Conservation (phyloP, 78 protist species). For the Dictyostelium discoideum region DNA sequence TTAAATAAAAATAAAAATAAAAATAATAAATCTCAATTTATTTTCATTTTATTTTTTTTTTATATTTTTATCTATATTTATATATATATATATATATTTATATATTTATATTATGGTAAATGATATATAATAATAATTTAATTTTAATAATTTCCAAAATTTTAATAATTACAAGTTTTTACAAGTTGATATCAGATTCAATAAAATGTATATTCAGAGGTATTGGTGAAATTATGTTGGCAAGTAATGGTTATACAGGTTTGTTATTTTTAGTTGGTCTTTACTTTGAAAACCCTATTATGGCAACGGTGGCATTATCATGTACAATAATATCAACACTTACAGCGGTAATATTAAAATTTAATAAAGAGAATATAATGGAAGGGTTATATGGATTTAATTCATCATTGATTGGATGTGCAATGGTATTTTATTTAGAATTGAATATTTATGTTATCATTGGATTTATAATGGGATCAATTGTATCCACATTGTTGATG, state of each 20-base stretch:
- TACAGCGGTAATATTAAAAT: neutral
- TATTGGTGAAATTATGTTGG: conserved; percentile 54
- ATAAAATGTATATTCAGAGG: conserved; percentile 21
- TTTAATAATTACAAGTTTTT: neutral
- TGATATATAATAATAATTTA: neutral
- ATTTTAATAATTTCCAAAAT: neutral
- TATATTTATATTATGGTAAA: neutral
- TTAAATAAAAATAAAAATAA: too few relatives aligned
- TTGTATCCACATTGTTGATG: conserved; percentile 19
- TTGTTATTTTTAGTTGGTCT: conserved; percentile 11
- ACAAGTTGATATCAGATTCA: neutral
- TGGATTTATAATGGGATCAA: conserved; percentile 12
- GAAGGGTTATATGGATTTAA: conserved; percentile 61
- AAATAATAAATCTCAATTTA: too few relatives aligned
- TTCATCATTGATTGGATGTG: conserved; percentile 61
- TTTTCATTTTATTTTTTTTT: too few relatives aligned
- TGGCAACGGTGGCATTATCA: conserved; percentile 15
- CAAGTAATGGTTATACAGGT: conserved; percentile 29
- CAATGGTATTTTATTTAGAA: conserved; percentile 39
- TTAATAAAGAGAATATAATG: neutral
- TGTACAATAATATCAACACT: conserved; percentile 5
- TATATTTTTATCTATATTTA: too few relatives aligned
- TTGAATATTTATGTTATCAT: neutral
- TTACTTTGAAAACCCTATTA: conserved; percentile 1
- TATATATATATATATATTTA: neutral